A percentile compares a stretch with the other conserved stretches of the same genome.
Conservation (phyloP, 2,329 filamentous ascomycete species). For the Talaromyces sp. region DNA sequence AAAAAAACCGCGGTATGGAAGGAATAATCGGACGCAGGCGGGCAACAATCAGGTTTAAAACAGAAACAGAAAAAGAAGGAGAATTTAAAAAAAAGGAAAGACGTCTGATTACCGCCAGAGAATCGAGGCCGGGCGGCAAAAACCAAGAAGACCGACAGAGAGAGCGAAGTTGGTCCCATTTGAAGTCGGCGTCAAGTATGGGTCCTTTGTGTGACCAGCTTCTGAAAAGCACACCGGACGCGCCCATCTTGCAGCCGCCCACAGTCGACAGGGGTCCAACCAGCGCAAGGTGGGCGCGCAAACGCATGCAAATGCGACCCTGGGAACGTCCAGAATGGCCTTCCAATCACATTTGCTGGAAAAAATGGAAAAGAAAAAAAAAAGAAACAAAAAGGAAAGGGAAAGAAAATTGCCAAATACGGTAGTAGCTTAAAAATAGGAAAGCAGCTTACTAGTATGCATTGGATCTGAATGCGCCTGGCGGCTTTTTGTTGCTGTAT, state of each 20-base stretch:
- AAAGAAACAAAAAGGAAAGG: background rate
- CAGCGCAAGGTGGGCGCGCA: background rate
- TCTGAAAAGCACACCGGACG: conserved; percentile 10
- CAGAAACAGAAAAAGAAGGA: background rate
- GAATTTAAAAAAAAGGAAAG: background rate
- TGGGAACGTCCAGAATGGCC: conserved; percentile 9
- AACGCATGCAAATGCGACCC: background rate
- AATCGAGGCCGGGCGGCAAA: background rate
- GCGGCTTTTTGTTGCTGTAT: background rate
- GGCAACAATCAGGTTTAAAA: background rate
- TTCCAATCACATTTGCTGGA: conserved; percentile 5
- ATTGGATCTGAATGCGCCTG: background rate
- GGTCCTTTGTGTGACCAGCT: conserved; percentile 12
- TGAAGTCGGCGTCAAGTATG: conserved; percentile 7
- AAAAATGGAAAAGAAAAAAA: background rate
- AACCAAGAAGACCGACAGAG: background rate
- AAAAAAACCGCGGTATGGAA: background rate
- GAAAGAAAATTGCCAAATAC: background rate
- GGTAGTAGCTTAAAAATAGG: background rate
- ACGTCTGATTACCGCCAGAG: background rate
- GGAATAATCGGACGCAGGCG: background rate
- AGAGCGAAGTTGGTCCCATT: background rate
- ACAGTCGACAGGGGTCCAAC: conserved; percentile 9
- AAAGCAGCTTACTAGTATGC: background rate
- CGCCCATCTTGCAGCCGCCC: conserved; percentile 3